Percentiles rank a stretch among this genome's conserved stretches.
Evolutionary conservation across 352 stramenopile genomes (phyloP).

Genomic region (Phytophthora citrophthora): DNA sequence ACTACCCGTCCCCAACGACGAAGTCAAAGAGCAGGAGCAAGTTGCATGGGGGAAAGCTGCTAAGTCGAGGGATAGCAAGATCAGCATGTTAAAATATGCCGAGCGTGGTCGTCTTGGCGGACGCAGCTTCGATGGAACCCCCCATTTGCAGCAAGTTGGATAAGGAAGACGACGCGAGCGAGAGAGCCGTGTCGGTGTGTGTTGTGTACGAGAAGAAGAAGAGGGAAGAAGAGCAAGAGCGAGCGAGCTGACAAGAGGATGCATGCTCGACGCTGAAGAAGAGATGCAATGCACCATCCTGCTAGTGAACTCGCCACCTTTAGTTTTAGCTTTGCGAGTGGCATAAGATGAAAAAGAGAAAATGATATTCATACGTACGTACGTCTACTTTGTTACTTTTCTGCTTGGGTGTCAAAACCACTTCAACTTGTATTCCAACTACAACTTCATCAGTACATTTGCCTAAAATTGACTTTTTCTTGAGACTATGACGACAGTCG

Average conservation of each 20-base stretch:
- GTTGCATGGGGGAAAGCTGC: constrained; percentile 32
- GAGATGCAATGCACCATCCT: constrained; percentile 17
- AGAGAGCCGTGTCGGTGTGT: constrained; percentile 50
- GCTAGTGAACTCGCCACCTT: constrained; percentile 29
- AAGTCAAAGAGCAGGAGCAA: constrained; percentile 26
- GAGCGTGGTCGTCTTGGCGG: constrained; percentile 4
- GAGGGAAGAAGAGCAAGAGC: constrained; percentile 27
- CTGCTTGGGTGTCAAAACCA: neutral
- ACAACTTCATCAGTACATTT: too few relatives aligned
- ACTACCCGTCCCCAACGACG: constrained; percentile 30
- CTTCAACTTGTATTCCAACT: neutral
- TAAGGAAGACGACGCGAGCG: constrained; percentile 34
- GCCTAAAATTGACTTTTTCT: too few relatives aligned
- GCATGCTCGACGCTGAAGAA: constrained; percentile 22
- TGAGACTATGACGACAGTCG: neutral
- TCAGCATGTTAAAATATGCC: constrained; percentile 23
- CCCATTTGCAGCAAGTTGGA: constrained; percentile 22
- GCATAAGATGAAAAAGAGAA: constrained; percentile 40
- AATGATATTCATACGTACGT: constrained; percentile 30
- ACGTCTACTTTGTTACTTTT: neutral
- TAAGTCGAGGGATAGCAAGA: constrained; percentile 20
- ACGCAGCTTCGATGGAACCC: constrained; percentile 35
- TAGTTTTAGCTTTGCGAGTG: constrained; percentile 46
- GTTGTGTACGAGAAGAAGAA: constrained; percentile 44
- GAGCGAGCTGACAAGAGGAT: constrained; percentile 22